Evolutionary conservation across 805 yeast genomes (phyloP).

Genomic region (Blastobotrys robertii): DNA sequence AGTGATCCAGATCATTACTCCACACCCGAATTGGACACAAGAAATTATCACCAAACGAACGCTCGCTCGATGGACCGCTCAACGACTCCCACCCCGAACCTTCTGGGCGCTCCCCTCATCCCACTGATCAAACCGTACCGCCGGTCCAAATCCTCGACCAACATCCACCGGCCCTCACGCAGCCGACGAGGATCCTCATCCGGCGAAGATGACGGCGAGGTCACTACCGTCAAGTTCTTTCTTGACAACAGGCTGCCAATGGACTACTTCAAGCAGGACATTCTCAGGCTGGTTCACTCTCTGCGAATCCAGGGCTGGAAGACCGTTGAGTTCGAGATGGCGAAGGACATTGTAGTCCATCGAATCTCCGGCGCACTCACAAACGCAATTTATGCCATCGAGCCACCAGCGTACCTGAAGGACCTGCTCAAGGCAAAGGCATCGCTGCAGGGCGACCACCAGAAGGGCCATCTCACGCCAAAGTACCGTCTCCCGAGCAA

Average conservation of each 20-base stretch:
- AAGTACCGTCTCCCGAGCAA: conserved; percentile 39
- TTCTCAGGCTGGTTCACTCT: conserved; percentile 52
- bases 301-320: conserved; percentile 77
- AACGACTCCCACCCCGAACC: no score
- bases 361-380: conserved; percentile 91
- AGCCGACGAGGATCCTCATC: no score
- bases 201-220: conserved; percentile 6
- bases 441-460: conserved; percentile 9
- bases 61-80: no score
- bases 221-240: conserved; percentile 36
- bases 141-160: no score
- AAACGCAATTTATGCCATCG: conserved; percentile 74
- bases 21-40: no score
- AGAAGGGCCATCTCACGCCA: conserved; percentile 12
- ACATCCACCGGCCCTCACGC: no score
- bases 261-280: conserved; percentile 79
- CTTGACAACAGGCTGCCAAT: conserved; percentile 70
- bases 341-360: conserved; percentile 39
- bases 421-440: conserved; percentile 25
- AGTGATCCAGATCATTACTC: no score
- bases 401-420: conserved; percentile 37
- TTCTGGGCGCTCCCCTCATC: no score
- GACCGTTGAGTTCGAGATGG: conserved; percentile 33
- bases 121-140: no score
- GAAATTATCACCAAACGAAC: no score